These are phyloP conservation scores for Annulohypoxylon bovei DNA, from an alignment of 495 filamentous ascomycete genomes.

Conservation along the genomic window DNA sequence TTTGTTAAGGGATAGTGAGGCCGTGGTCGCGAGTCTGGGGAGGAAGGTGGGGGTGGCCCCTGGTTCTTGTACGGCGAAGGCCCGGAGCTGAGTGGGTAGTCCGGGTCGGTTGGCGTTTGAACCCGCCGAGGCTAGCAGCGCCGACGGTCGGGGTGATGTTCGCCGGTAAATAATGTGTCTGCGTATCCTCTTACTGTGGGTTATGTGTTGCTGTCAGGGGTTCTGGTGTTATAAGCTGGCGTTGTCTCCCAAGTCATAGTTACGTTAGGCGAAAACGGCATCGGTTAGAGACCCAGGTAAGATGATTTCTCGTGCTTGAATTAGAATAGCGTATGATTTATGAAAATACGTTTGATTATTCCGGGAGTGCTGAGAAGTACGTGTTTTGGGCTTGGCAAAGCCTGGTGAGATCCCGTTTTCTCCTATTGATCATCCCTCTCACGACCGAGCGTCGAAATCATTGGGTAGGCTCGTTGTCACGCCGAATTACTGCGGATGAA, in stretches of 20 bases:
- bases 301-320: neutral
- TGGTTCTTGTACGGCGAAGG: neutral
- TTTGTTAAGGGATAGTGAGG: slow-evolving; percentile 40
- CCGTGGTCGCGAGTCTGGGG: slow-evolving; percentile 24
- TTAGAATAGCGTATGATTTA: neutral
- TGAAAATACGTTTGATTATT: neutral
- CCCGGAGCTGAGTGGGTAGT: neutral
- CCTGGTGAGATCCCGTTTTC: too few relatives aligned
- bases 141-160: neutral
- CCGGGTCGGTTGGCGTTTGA: too few relatives aligned
- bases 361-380: neutral
- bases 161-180: neutral
- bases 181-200: neutral
- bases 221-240: neutral
- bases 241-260: neutral
- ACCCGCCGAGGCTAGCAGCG: neutral
- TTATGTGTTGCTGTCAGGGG: neutral
- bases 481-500: too few relatives aligned
- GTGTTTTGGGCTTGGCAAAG: too few relatives aligned
- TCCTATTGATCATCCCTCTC: too few relatives aligned
- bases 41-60: slow-evolving; percentile 12
- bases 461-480: too few relatives aligned
- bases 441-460: too few relatives aligned
- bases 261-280: neutral
- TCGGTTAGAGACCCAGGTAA: neutral